A percentile compares a stretch with the other conserved stretches of the same genome.
phyloP scores from a whole-genome alignment of 2,329 filamentous ascomycete species.

The Xylariaceae sp. region DNA sequence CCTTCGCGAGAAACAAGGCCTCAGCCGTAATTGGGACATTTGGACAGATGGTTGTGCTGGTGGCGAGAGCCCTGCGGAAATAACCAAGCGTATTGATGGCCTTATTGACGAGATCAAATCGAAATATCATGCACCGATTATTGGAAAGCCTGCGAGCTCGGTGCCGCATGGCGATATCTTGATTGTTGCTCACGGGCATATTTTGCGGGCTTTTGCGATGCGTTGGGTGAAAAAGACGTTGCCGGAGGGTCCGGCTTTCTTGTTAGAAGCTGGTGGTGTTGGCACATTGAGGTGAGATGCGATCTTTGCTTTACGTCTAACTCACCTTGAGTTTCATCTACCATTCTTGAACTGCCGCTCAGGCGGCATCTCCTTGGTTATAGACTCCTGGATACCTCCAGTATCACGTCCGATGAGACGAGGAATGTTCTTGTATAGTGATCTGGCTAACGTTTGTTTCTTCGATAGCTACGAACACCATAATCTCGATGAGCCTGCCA shows the following conservation, averaged over 20 bases:
- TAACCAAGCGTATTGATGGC: conserved; percentile 69
- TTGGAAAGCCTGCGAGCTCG: conserved; percentile 48
- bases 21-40: conserved; percentile 70
- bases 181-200: conserved; percentile 87
- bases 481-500: conserved; percentile 73
- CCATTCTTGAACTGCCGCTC: not conserved
- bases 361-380: not conserved
- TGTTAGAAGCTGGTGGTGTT: conserved; percentile 86
- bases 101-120: conserved; percentile 73
- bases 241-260: conserved; percentile 71
- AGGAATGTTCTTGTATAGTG: not conserved
- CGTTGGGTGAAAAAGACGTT: conserved; percentile 76
- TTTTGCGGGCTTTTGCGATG: conserved; percentile 82
- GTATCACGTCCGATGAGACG: not conserved
- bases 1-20: conserved; percentile 54
- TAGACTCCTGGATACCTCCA: not conserved
- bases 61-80: conserved; percentile 74
- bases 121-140: conserved; percentile 60
- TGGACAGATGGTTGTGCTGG: conserved; percentile 86
- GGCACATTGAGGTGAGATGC: conserved; percentile 67
- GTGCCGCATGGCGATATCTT: conserved; percentile 62
- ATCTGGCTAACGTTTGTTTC: not conserved
- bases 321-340: not conserved
- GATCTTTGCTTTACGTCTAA: not conserved
- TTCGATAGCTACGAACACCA: conserved; percentile 73